phyloP scores from a whole-genome alignment of 345 rosid species.

The Triadica sebifera region DNA sequence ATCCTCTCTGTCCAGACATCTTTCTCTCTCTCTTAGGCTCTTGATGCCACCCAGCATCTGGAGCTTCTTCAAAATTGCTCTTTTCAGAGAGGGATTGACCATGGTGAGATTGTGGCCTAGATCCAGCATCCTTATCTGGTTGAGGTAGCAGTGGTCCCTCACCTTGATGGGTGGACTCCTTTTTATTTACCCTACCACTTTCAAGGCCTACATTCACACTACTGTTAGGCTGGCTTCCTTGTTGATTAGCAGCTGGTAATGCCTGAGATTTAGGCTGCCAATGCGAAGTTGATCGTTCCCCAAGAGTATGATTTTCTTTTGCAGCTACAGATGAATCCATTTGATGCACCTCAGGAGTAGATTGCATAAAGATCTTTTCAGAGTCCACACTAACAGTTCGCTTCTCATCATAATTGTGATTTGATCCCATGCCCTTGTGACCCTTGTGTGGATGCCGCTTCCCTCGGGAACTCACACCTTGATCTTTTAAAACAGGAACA shows the following conservation, averaged over 20 bases:
- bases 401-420: constrained; percentile 49
- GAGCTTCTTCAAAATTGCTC: constrained; percentile 35
- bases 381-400: constrained; percentile 40
- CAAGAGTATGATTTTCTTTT: constrained; percentile 57
- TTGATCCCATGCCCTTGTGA: constrained; percentile 44
- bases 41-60: constrained; percentile 30
- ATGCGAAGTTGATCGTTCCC: constrained; percentile 53
- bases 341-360: constrained; percentile 46
- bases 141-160: constrained; percentile 22
- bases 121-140: constrained; percentile 29
- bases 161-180: constrained; percentile 35
- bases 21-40: constrained; percentile 55
- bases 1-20: constrained; percentile 36
- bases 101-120: constrained; percentile 20
- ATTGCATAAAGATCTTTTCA: constrained; percentile 38
- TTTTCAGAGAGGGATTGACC: constrained; percentile 25
- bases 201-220: constrained; percentile 40
- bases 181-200: constrained; percentile 40
- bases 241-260: constrained; percentile 32
- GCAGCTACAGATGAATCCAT: constrained; percentile 38
- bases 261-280: constrained; percentile 75
- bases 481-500: constrained; percentile 47
- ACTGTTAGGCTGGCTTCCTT: constrained; percentile 41
- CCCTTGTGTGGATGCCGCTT: constrained; percentile 55
- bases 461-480: constrained; percentile 45